Conservation (phyloP, 495 filamentous ascomycete species). For the Penicillium alfredii region DNA sequence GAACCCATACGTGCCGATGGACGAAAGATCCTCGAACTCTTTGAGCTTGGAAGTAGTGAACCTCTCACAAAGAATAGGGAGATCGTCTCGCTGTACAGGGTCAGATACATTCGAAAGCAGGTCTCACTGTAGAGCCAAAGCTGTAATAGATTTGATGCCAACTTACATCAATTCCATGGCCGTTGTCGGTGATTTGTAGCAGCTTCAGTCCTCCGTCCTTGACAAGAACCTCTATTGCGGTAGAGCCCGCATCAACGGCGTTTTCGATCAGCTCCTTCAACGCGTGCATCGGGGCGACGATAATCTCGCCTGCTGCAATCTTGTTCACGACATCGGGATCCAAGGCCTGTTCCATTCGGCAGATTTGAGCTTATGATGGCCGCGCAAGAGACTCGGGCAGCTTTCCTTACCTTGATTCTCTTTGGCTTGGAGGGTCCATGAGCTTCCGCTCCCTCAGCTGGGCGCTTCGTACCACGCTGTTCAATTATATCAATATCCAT, state of each 20-base stretch:
- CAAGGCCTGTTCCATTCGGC: slow-evolving; percentile 58
- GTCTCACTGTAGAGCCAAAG: too few species aligned
- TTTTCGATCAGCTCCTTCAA: slow-evolving; percentile 98
- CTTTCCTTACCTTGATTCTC: slow-evolving; percentile 55
- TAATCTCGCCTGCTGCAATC: slow-evolving; percentile 99
- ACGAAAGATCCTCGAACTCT: slow-evolving; percentile 86
- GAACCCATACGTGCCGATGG: slow-evolving; percentile 94
- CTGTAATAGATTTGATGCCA: too few species aligned
- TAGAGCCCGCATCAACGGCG: slow-evolving; percentile 92
- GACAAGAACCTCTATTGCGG: slow-evolving; percentile 81
- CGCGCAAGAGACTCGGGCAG: too few species aligned
- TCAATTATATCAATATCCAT: slow-evolving; percentile 41
- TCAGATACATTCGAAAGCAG: too few species aligned
- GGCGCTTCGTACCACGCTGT: slow-evolving; percentile 58
- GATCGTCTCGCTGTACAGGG: slow-evolving; percentile 66
- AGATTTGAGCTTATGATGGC: too few species aligned
- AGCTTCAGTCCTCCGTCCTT: slow-evolving; percentile 97
- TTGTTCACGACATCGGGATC: slow-evolving; percentile 97
- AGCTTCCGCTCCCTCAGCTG: slow-evolving; percentile 44
- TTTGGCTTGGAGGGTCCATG: slow-evolving; percentile 45
- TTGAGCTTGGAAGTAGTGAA: slow-evolving; percentile 97
- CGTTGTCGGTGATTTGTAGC: slow-evolving; percentile 97
- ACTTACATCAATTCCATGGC: slow-evolving; percentile 87
- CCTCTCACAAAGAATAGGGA: slow-evolving; percentile 89
- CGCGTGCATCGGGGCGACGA: slow-evolving; percentile 94